phyloP scores from a whole-genome alignment of 1,284 basidiomycete species.

The Fomitopsis pinicola region DNA sequence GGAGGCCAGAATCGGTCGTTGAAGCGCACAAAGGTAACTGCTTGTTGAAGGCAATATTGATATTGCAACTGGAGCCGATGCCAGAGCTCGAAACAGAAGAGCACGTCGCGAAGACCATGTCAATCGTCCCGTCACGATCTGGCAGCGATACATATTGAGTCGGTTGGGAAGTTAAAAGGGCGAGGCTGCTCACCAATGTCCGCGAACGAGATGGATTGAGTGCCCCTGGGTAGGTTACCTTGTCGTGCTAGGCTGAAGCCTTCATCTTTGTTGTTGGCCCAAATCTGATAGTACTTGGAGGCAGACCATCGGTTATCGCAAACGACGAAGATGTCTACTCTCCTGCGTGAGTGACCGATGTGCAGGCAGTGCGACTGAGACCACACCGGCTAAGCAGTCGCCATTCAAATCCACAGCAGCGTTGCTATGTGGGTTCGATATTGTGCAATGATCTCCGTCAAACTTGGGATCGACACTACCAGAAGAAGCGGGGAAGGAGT shows the following conservation, averaged over 20 bases:
- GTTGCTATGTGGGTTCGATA: constrained; percentile 90
- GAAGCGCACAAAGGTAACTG: constrained; percentile 81
- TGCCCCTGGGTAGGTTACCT: constrained; percentile 72
- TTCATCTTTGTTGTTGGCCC: constrained; percentile 78
- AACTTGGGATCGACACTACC: constrained; percentile 57
- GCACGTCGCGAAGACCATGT: constrained; percentile 91
- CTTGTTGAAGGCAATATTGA: constrained; percentile 94
- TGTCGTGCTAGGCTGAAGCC: constrained; percentile 72
- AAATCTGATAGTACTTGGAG: constrained; percentile 79
- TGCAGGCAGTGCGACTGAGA: constrained; percentile 1
- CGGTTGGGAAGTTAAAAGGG: background rate
- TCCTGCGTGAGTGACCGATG: constrained; percentile 2
- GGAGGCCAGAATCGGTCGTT: constrained; percentile 40
- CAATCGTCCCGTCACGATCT: constrained; percentile 96
- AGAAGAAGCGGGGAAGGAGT: background rate
- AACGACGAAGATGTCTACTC: constrained; percentile 82
- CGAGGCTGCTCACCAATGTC: constrained; percentile 70
- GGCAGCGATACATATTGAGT: background rate
- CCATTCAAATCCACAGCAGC: constrained; percentile 95
- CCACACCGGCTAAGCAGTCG: constrained; percentile 86
- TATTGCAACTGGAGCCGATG: constrained; percentile 68
- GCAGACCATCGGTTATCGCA: constrained; percentile 61
- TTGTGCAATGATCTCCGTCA: constrained; percentile 60
- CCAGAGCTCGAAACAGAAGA: constrained; percentile 62
- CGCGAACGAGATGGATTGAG: constrained; percentile 83